Base-by-base conservation (phyloP, 495 filamentous ascomycete species). In the Articulospora tetracladia region DNA sequence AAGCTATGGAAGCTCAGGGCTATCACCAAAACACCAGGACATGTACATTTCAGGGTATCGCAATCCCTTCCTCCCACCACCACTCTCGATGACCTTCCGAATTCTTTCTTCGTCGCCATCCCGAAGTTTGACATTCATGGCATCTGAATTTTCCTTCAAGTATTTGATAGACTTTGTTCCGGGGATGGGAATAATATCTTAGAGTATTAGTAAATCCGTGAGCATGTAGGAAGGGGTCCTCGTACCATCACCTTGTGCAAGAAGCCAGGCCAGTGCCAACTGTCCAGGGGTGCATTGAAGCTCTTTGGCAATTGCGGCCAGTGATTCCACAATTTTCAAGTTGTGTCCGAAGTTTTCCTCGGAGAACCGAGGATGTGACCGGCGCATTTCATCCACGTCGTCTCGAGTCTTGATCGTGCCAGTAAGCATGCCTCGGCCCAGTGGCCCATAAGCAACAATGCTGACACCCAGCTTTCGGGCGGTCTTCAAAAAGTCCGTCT, bases 391-490 rank as follows among this genome's bases (percentile, higher is more conserved):
- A n/a, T 48, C 36, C 17, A 65, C 30, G 46, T 65, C 62, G 23
- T 53, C 52, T 20, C 25, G 10, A 12, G 20, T 57, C 26, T 57
- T 60, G 25, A 57, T 57, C 28, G 46, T 19, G 3, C 56, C 53
- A 7, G 60, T 69, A 12, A 71, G n/a, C 17, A 87, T 67, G 13
- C 86, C 86, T 1, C 58, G 77, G 0, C 84, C 84, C 8, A 89
- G 72, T 0, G 87, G 86, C 19, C 73, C 78, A 68, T 84, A 88
- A 0, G 82, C 82, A 0, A 88, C 76, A 12, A 86, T 69, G 0
- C 82, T 72, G 19, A 86, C 70, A 6, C 83, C 86, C 2, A 91
- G 74, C 59, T 88, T 83, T 2, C 83, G 76, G 58, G 74, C 77
- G 0, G 84, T 79, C 8, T 74, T 66, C 4, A 88, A 61, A 3